Evolutionary conservation across 2,329 filamentous ascomycete genomes (phyloP), one percentile per base, ranked within the genome.

Genomic region (Stemphylium vesicarium): DNA sequence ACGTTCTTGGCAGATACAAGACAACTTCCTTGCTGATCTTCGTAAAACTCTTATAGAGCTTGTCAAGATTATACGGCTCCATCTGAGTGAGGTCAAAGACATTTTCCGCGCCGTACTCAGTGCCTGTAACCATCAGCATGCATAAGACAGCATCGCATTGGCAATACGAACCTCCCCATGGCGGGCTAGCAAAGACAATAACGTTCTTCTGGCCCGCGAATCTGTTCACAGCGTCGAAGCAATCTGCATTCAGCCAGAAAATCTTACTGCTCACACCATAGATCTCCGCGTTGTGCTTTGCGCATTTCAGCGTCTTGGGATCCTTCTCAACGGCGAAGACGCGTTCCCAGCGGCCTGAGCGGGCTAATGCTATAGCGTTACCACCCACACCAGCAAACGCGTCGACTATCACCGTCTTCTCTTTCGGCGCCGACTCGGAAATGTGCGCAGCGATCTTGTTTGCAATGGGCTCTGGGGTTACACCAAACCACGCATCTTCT

Each of bases 401-500:
- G 75, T 99, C 95, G 55, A 99, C 86, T 33, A 99, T 79, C 32
- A 88, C 84, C 9, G 80, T 85, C 63, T 87, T 89, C 13, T 78
- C 77, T 15, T 76, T 68, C 49, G 84, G 79, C 20, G 82, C 79
- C 39, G 81, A 80, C 53, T 81, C 78, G 13, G 82, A 80, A 37
- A 96, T 81, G 69, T 96, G 89, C 12, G 81, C 71, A 13, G 93
- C 91, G 48, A 96, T 91, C 77, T 88, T 86, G 55, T 51, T 58
- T 13, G 50, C 50, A 8, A 99, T 86, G 4, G 91, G 90, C 75
- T 99, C 94, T 12, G 95, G 93, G 0, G 96, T 99, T 7, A 98
- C 93, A 50, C 93, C 95, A 74, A 95, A 99, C 95, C 95, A 99
- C 49, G 92, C 90, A 77, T 94, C 89, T 73, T 96, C 88, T 0